These are phyloP conservation scores for Kazachstania sp. DNA, from an alignment of 1,139 yeast genomes.

Conservation along the genomic window DNA sequence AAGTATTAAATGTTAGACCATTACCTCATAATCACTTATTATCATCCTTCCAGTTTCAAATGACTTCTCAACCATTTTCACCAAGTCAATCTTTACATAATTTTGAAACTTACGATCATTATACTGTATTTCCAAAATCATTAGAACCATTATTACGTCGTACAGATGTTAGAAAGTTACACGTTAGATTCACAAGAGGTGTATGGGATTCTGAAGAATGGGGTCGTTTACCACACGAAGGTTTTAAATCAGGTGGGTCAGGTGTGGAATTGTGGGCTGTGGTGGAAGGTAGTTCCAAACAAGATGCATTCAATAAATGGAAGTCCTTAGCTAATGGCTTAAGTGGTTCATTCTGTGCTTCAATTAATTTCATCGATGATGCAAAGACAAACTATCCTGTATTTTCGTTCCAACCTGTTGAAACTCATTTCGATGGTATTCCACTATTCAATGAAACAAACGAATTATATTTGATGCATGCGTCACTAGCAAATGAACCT, in stretches of 20 bases:
- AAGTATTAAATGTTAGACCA: slow-evolving; percentile 54
- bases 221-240: slow-evolving; percentile 75
- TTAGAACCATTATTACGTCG: slow-evolving; percentile 67
- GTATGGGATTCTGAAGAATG: slow-evolving; percentile 90
- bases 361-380: slow-evolving; percentile 78
- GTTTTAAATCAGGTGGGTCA: slow-evolving; percentile 75
- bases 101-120: slow-evolving; percentile 39
- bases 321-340: slow-evolving; percentile 59
- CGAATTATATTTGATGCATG: slow-evolving; percentile 53
- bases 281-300: slow-evolving; percentile 53
- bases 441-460: slow-evolving; percentile 27
- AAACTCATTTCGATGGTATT: slow-evolving; percentile 12
- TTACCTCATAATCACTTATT: slow-evolving; percentile 61
- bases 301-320: slow-evolving; percentile 62
- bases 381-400: slow-evolving; percentile 71
- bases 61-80: slow-evolving; percentile 43
- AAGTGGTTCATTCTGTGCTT: slow-evolving; percentile 93
- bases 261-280: slow-evolving; percentile 94
- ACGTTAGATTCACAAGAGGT: slow-evolving; percentile 83
- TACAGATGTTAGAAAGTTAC: slow-evolving; percentile 66
- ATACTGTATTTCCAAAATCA: slow-evolving; percentile 69
- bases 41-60: slow-evolving; percentile 50
- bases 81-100: slow-evolving; percentile 22
- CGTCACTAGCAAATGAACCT: slow-evolving; percentile 91
- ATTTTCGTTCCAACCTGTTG: slow-evolving; percentile 36